phyloP scores from a whole-genome alignment of 257 asterid species.

The Hygrophila difformis region DNA sequence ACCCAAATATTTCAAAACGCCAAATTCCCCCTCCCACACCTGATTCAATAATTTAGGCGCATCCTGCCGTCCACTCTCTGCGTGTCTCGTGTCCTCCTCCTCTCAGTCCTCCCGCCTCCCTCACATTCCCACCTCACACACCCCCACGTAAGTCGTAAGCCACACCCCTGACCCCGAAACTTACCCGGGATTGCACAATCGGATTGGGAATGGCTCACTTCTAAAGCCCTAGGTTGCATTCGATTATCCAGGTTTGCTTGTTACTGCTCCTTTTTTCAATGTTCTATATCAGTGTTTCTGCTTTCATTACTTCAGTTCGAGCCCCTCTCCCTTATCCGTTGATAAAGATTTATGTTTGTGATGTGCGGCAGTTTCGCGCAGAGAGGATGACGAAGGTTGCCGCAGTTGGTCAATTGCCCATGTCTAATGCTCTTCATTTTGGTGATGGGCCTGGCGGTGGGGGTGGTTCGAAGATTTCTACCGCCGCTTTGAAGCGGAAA shows the following conservation, averaged over 20 bases:
- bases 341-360: background rate
- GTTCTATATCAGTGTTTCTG: background rate
- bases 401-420: slow-evolving; percentile 39
- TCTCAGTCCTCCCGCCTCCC: slow-evolving; percentile 10
- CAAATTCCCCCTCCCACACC: background rate
- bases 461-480: slow-evolving; percentile 31
- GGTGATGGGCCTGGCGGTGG: slow-evolving; percentile 34
- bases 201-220: background rate
- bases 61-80: too few relatives aligned
- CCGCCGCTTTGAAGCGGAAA: slow-evolving; percentile 57
- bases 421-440: slow-evolving; percentile 35
- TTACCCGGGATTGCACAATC: slow-evolving; percentile 1
- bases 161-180: background rate
- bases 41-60: background rate
- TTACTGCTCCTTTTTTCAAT: background rate
- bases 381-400: slow-evolving; percentile 65
- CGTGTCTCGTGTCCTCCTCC: background rate
- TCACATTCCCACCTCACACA: background rate
- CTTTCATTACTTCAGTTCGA: background rate
- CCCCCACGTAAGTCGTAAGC: background rate
- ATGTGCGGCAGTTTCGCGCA: background rate
- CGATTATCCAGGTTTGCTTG: background rate
- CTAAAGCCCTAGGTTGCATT: slow-evolving; percentile 17
- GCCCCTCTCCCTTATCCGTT: background rate
- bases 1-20: slow-evolving; percentile 29